Evolutionary conservation across 2,329 filamentous ascomycete species (phyloP), one percentile per base, ranked within the genome.

Genomic region (Arthrinium phaeospermum): DNA sequence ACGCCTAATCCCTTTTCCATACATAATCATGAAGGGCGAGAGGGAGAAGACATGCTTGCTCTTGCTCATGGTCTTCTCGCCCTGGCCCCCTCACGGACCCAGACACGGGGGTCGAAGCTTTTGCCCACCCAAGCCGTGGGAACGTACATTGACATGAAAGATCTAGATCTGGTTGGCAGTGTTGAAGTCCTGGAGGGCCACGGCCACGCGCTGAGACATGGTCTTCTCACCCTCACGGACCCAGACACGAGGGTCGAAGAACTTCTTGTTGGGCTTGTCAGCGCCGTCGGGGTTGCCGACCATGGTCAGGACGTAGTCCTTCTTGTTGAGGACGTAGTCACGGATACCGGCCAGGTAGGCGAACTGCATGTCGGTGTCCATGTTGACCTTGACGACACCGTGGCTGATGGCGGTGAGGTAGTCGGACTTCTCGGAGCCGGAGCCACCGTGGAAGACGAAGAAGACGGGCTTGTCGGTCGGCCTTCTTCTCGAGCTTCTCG

Each of bases 231-330:
- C 96, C 88, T 95, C 93, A 74, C 95, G 93, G 75, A 98, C 94
- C 96, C 95, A 98, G 82, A 98, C 94, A 85, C 95, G 92, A 79
- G 95, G 94, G 86, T 94, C 83, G 77, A 93, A 95, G 87, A 88
- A 92, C 88, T 98, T 98, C 94, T 99, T 99, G 92, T 99, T 99
- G 82, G 96, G 96, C 93, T 98, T 98, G 87, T 98, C 94, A 27
- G 91, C 92, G 74, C 96, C 95, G 69, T 98, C 95, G 77, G 96
- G 96, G 90, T 98, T 99, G 80, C 96, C 96, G 78, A 99, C 93
- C 81, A 94, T 90, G 74, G 89, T 91, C 86, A 90, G 86, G 78
- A 99, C 86, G 89, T 98, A 99, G 80, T 98, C 96, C 87, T 97
- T 95, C 91, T 98, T 98, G 84, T 91, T 93, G 81, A 94, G 85